Percentiles rank a stretch among this genome's conserved stretches.
phyloP scores from a whole-genome alignment of 768 basidiomycete genomes.

The Suillus subluteus region DNA sequence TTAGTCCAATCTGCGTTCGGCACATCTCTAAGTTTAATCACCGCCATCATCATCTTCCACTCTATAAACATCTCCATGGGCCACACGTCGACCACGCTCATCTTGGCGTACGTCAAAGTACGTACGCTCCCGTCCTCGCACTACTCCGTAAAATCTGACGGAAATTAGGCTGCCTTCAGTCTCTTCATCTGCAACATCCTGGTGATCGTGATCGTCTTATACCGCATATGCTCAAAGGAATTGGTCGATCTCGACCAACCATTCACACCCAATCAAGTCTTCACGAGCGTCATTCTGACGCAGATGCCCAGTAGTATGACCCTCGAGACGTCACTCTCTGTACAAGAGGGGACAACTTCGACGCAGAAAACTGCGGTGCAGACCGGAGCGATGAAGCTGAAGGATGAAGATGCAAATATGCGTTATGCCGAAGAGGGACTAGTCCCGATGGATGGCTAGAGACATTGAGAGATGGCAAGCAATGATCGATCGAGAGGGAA shows the following conservation, averaged over 20 bases:
- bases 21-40: conserved; percentile 1
- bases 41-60: background rate
- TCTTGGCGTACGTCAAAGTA: conserved; percentile 5
- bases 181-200: conserved; percentile 10
- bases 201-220: conserved; percentile 10
- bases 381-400: background rate
- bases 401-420: background rate
- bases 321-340: background rate
- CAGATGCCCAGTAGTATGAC: background rate
- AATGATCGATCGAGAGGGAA: background rate
- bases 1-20: background rate
- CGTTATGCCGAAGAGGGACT: background rate
- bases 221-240: background rate
- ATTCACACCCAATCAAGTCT: background rate
- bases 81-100: background rate
- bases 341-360: background rate
- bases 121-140: background rate
- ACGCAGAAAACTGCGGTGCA: background rate
- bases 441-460: background rate
- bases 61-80: background rate
- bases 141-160: background rate
- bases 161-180: conserved; percentile 1
- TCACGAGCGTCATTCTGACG: background rate
- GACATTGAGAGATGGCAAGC: background rate
- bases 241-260: conserved; percentile 1